These are phyloP conservation scores for Rutidosis leptorrhynchoides DNA, from an alignment of 129 eudicot species.

Conservation along the genomic window DNA sequence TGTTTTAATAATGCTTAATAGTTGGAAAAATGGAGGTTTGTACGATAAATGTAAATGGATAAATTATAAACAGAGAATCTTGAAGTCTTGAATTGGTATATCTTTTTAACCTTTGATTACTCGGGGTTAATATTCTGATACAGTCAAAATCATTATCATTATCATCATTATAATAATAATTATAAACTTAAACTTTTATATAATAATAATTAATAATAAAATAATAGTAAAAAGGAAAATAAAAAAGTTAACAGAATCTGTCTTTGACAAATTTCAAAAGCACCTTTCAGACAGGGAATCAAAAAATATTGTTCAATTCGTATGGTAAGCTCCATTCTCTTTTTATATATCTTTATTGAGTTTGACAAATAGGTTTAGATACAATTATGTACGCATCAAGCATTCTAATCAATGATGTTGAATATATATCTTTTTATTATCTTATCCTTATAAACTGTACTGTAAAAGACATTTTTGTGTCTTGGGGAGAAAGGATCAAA, in stretches of 20 bases:
- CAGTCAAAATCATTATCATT: background rate
- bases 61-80: background rate
- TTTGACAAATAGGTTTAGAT: constrained; percentile 7
- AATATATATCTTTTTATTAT: constrained; percentile 21
- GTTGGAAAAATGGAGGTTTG: background rate
- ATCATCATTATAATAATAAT: too few species aligned
- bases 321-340: background rate
- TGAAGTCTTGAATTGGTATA: constrained; percentile 1
- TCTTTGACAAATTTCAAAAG: constrained; percentile 29
- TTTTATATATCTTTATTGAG: constrained; percentile 12
- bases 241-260: constrained; percentile 13
- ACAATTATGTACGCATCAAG: constrained; percentile 21
- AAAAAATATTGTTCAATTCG: constrained; percentile 9
- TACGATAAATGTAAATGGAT: background rate
- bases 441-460: constrained; percentile 19
- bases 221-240: too few species aligned
- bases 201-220: too few species aligned
- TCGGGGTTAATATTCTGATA: background rate
- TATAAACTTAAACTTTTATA: too few species aligned
- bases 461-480: background rate
- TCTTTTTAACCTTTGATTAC: constrained; percentile 10
- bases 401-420: constrained; percentile 26
- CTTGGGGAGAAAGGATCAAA: background rate
- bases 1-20: too few species aligned
- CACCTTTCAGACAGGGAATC: constrained; percentile 31